Base-by-base conservation (phyloP, 345 rosid species). In the Zanthoxylum bungeanum region DNA sequence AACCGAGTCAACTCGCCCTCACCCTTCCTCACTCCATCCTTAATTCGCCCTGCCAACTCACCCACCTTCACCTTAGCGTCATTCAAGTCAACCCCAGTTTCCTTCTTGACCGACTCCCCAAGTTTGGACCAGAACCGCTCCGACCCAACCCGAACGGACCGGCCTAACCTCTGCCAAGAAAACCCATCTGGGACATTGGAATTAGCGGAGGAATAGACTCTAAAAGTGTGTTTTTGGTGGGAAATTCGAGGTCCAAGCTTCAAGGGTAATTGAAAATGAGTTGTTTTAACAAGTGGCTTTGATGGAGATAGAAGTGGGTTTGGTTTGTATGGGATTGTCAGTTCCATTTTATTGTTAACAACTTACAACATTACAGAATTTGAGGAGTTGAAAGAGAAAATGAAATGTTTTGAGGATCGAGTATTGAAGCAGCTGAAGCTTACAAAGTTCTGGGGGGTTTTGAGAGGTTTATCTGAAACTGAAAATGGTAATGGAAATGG, bases 61-160 rank as follows among this genome's bases (percentile, higher is more conserved):
- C 77, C 73, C 47, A 80, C 76, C 73, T 69, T 84, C 79, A 71
- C 79, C 70, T 73, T 71, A 55, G 83, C 80, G 59, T 73, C 81
- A 37, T 78, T 89, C 70, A 81, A 31, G 77, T 90, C 92, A 76
- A 94, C 75, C 64, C 92, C 97, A 61, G 76, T 84, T 80, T 91
- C 96, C 80, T 64, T 87, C 84, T 83, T 86, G 76, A 85, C 80
- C 3, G 93, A 76, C 70, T 89, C 88, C 8, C 86, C 81, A 19
- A 91, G 62, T 74, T 85, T 87, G 61, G 81, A 77, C 78, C 83
- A 83, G 73, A 89, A 84, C 46, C 83, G 77, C 77, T 84, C 82
- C 24, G 81, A 82, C 40, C 90, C 91, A 11, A 77, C 46, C n/a
- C 80, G 85, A 52, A 89, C 31, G 7, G 90, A 81, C 66, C 75